These are phyloP conservation scores for Agapanthus africanus DNA, from an alignment of 106 monocot species.

Conservation along the genomic window DNA sequence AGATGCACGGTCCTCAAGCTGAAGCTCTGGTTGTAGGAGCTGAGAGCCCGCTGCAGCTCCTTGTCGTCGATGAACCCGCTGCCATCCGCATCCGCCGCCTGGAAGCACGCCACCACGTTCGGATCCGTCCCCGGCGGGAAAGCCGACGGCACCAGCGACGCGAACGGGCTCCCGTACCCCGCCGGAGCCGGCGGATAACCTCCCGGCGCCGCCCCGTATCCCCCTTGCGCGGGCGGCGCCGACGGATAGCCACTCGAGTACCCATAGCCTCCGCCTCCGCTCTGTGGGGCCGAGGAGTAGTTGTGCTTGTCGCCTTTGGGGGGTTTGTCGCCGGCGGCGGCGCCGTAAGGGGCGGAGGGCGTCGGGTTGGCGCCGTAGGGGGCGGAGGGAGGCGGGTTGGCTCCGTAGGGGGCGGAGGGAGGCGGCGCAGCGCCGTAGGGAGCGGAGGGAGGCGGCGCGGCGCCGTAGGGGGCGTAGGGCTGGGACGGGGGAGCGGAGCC, in stretches of 20 bases:
- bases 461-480: conserved; percentile 15
- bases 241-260: not conserved
- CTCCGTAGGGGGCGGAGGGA: conserved; percentile 2
- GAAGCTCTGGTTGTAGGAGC: conserved; percentile 80
- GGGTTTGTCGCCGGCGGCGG: not conserved
- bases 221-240: conserved; percentile 1
- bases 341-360: conserved; percentile 6
- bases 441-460: not conserved
- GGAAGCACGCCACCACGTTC: conserved; percentile 80
- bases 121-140: conserved; percentile 96
- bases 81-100: conserved; percentile 77
- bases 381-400: not conserved
- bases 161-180: conserved; percentile 38
- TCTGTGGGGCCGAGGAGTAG: not conserved
- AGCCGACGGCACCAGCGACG: conserved; percentile 62
- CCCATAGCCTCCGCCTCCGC: no score
- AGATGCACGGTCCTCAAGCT: conserved; percentile 90
- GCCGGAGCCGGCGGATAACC: conserved; percentile 1
- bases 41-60: conserved; percentile 83
- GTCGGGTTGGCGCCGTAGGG: not conserved
- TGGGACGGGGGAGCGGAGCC: no score
- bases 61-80: conserved; percentile 92
- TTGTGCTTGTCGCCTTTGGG: not conserved
- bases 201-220: not conserved
- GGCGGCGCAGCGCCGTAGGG: conserved; percentile 1